A percentile compares a stretch with the other conserved stretches of the same genome.
phyloP scores from a whole-genome alignment of 164 flowering plant genomes.

The Aristolochia californica region DNA sequence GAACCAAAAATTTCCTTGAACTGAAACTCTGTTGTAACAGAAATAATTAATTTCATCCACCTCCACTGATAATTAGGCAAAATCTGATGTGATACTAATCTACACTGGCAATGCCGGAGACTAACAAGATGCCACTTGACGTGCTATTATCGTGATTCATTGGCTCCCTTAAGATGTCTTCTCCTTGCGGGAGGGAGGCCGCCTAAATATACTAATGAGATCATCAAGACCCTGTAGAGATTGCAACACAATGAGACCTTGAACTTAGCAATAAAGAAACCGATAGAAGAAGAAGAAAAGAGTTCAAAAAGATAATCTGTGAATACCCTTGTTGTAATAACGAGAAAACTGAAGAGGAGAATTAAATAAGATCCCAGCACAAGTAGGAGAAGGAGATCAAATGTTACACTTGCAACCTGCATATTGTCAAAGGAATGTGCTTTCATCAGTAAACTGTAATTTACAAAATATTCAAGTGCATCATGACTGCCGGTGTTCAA shows the following conservation, averaged over 20 bases:
- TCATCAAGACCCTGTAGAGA: slow-evolving; percentile 84
- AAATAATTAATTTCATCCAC: too few relatives aligned
- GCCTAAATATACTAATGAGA: slow-evolving; percentile 81
- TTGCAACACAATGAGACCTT: neutral
- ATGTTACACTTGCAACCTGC: slow-evolving; percentile 92
- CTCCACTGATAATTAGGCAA: too few relatives aligned
- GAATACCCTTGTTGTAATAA: slow-evolving; percentile 91
- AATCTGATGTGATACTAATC: too few relatives aligned
- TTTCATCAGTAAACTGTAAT: neutral
- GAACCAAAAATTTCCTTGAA: too few relatives aligned
- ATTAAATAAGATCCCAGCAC: slow-evolving; percentile 85
- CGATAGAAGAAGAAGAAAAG: neutral
- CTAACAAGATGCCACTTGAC: too few relatives aligned
- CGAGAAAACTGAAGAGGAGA: slow-evolving; percentile 74
- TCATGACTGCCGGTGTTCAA: too few relatives aligned
- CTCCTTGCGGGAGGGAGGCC: slow-evolving; percentile 83
- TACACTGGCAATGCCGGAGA: too few relatives aligned
- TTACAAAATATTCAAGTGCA: neutral
- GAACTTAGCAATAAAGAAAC: too few relatives aligned
- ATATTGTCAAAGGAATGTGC: slow-evolving; percentile 1
- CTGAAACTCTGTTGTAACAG: too few relatives aligned
- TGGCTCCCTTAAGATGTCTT: slow-evolving; percentile 39
- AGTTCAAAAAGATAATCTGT: neutral
- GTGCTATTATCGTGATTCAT: too few relatives aligned
- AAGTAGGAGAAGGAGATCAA: slow-evolving; percentile 83